Evolutionary conservation across 441 rosid genomes (phyloP), one percentile per base, ranked within the genome.

Genomic region (Manihot esculenta): DNA sequence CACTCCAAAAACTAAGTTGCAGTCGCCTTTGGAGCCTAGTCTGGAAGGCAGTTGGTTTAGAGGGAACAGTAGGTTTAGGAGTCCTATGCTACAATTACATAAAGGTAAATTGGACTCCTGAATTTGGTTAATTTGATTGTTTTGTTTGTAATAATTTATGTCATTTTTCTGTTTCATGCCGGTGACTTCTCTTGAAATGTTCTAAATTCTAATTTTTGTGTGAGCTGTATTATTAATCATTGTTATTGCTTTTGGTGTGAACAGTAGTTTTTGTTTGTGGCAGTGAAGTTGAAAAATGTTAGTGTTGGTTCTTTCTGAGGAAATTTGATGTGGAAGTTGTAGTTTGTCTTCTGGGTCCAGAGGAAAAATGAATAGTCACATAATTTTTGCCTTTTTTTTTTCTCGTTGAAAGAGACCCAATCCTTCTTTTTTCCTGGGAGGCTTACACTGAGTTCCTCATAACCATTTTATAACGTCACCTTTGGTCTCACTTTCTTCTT

Each of bases 11-110:
- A 17, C 44, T 12, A 74, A 67, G 59, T 60, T 70, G 63, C 71
- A 33, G 71, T 66, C 61, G 2, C 50, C 38, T 24, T 35, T 58
- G 7, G 70, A 56, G 59, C 83, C 86, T 17, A 81, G 54, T 60
- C 80, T 87, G 69, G 99, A 92, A 82, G 78, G 81, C 24, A 83
- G 78, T 49, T 89, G 97, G 97, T 92, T 92, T 71, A 77, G 78
- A 64, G 94, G 92, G 78, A 82, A 89, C 68, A 72, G 88, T 66
- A 79, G 73, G 63, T 85, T 89, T 70, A 83, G 78, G 72, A 94
- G 93, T 73, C 97, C 97, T 35, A 90, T 94, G 97, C 89, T 94
- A 69, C 97, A 88, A 71, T 79, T 94, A 62, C 99, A 94, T 81
- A 94, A 90, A 92, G 99, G 97, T 92, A 74, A 50, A 10, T 23